These are phyloP conservation scores for Polytrichum formosum DNA, from an alignment of 225 moss, liverwort and hornwort species.

Conservation along the genomic window DNA sequence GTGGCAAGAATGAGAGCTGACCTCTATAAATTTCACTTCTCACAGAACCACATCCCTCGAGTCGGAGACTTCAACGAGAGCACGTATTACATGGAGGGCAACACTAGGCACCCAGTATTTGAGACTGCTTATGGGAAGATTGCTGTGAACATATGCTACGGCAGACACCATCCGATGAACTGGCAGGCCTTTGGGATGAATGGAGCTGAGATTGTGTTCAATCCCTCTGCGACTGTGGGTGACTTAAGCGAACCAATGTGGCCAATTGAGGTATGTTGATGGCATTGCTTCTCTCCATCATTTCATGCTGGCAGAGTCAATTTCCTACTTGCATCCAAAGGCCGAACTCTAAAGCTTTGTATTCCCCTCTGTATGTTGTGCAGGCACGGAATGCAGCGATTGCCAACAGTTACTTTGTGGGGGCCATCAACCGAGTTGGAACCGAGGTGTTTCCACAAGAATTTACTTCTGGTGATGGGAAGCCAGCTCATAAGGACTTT, in stretches of 20 bases:
- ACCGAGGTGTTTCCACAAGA: constrained; percentile 85
- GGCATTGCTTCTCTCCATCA: neutral
- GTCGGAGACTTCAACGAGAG: constrained; percentile 99
- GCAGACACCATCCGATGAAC: constrained; percentile 90
- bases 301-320: too few relatives aligned
- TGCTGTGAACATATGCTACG: constrained; percentile 90
- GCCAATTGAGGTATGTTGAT: constrained; percentile 71
- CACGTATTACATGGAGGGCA: constrained; percentile 95
- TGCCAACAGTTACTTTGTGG: constrained; percentile 89
- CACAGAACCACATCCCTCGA: constrained; percentile 95
- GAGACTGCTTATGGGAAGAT: constrained; percentile 94
- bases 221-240: constrained; percentile 96
- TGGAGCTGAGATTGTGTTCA: constrained; percentile 95
- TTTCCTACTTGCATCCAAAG: too few relatives aligned
- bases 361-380: neutral
- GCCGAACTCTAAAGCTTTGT: too few relatives aligned
- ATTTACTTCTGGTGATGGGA: constrained; percentile 97
- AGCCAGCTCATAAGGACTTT: constrained; percentile 83
- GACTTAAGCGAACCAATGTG: constrained; percentile 99
- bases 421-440: constrained; percentile 91
- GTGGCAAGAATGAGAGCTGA: neutral
- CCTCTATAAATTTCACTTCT: neutral
- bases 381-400: constrained; percentile 98
- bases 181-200: constrained; percentile 97
- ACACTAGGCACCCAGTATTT: constrained; percentile 94